Conservation (phyloP, 495 filamentous ascomycete species). For the Lepraria neglecta region DNA sequence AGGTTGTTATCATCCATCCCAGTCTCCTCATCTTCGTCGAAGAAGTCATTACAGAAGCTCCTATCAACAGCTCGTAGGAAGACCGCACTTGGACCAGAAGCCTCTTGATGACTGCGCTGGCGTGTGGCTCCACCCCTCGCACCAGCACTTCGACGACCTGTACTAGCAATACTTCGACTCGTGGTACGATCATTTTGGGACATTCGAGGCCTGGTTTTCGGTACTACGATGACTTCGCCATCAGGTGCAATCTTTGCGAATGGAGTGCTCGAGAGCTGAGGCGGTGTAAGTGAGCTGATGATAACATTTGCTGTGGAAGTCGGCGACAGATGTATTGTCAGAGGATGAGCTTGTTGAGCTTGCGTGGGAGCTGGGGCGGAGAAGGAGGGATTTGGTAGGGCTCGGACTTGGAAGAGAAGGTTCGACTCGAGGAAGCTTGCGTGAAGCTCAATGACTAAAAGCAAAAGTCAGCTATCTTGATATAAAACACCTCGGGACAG, state of each 20-base stretch:
- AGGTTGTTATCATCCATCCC: slow-evolving; percentile 55
- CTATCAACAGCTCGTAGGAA: slow-evolving; percentile 75
- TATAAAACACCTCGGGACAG: neutral
- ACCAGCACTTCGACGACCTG: slow-evolving; percentile 61
- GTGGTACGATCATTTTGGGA: slow-evolving; percentile 49
- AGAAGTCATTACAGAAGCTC: slow-evolving; percentile 58
- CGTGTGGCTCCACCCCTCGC: slow-evolving; percentile 63
- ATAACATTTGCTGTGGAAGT: slow-evolving; percentile 92
- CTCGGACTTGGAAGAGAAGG: slow-evolving; percentile 85
- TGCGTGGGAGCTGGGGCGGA: slow-evolving; percentile 41
- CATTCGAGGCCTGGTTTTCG: slow-evolving; percentile 66
- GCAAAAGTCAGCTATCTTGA: neutral
- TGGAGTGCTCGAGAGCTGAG: slow-evolving; percentile 58
- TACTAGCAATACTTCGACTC: slow-evolving; percentile 65
- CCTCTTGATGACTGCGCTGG: slow-evolving; percentile 51
- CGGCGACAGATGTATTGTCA: slow-evolving; percentile 88
- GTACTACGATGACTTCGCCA: slow-evolving; percentile 93
- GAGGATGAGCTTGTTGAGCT: slow-evolving; percentile 57
- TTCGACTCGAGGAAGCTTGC: slow-evolving; percentile 92
- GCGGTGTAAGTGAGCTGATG: slow-evolving; percentile 68
- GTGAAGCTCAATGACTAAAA: slow-evolving; percentile 83
- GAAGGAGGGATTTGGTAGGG: slow-evolving; percentile 76
- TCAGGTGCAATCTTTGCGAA: slow-evolving; percentile 92
- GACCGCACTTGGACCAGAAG: slow-evolving; percentile 54
- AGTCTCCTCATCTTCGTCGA: slow-evolving; percentile 52